phyloP scores from a whole-genome alignment of 78 protist species.

The Dictyostelium intermedium region DNA sequence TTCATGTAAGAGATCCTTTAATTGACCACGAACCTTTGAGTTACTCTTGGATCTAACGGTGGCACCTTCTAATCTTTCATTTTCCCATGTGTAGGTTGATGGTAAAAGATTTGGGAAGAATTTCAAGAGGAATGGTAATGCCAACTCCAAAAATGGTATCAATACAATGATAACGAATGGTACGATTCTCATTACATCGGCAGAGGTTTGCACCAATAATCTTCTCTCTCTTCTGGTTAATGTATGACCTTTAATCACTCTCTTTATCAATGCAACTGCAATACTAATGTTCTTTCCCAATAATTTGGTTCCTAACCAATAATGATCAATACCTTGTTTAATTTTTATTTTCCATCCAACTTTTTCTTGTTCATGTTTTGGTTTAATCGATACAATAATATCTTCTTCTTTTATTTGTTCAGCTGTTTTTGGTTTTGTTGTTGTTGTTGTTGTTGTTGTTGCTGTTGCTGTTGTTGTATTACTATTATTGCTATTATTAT shows the following conservation, averaged over 20 bases:
- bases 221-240: constrained; percentile 76
- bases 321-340: constrained; percentile 43
- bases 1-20: constrained; percentile 80
- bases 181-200: constrained; percentile 74
- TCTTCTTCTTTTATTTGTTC: constrained; percentile 8
- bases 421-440: neutral
- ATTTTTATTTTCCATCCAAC: constrained; percentile 7
- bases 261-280: constrained; percentile 28
- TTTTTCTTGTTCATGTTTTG: constrained; percentile 1
- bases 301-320: constrained; percentile 78
- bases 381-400: constrained; percentile 31
- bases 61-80: constrained; percentile 72
- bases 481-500: neutral
- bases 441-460: neutral
- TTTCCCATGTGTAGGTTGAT: constrained; percentile 48
- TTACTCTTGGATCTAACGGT: constrained; percentile 49
- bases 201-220: constrained; percentile 49
- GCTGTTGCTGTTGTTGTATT: neutral
- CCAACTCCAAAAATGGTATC: constrained; percentile 79
- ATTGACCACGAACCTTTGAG: constrained; percentile 76
- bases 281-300: constrained; percentile 63
- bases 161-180: constrained; percentile 75
- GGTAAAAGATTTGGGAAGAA: constrained; percentile 82
- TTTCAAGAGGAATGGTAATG: constrained; percentile 70
- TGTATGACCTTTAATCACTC: constrained; percentile 58